A percentile compares a stretch with the other conserved stretches of the same genome.
These are phyloP conservation scores for Zygotorulaspora danielsina DNA, from an alignment of 805 yeast genomes.

Conservation along the genomic window DNA sequence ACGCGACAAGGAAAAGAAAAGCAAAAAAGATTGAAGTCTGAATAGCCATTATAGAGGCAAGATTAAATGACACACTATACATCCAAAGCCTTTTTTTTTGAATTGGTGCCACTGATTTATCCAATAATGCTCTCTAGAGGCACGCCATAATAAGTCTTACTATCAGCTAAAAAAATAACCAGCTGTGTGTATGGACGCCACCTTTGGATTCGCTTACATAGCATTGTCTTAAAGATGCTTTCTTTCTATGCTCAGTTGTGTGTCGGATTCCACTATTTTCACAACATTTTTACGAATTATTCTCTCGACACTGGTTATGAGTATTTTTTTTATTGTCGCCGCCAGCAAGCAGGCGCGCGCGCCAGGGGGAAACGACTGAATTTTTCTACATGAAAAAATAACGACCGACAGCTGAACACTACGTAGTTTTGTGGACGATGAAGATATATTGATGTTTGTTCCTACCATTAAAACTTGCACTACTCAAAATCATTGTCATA, in stretches of 20 bases:
- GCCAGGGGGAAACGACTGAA: constrained; percentile 3
- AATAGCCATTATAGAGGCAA: too few species aligned
- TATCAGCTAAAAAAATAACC: neutral
- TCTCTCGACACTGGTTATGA: neutral
- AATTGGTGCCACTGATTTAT: too few species aligned
- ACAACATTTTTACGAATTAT: neutral
- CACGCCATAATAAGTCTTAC: neutral
- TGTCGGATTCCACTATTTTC: neutral
- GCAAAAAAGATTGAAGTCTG: neutral
- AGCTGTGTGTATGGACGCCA: neutral
- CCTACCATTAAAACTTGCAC: too few species aligned
- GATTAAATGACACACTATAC: neutral
- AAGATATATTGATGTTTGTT: too few species aligned
- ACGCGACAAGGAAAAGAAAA: neutral
- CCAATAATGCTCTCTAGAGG: too few species aligned
- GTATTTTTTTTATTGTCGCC: constrained; percentile 3
- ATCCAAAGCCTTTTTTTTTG: too few species aligned
- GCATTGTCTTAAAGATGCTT: too few species aligned
- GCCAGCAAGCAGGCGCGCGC: constrained; percentile 3
- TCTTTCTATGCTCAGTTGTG: too few species aligned
- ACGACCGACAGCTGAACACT: too few species aligned
- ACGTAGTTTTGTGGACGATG: too few species aligned
- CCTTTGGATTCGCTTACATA: too few species aligned
- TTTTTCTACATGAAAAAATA: neutral
- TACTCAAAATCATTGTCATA: too few species aligned